Percentiles rank a stretch among this genome's conserved stretches.
Evolutionary conservation across 2,329 filamentous ascomycete genomes (phyloP).

Genomic region (Chaetomiaceae sp.): DNA sequence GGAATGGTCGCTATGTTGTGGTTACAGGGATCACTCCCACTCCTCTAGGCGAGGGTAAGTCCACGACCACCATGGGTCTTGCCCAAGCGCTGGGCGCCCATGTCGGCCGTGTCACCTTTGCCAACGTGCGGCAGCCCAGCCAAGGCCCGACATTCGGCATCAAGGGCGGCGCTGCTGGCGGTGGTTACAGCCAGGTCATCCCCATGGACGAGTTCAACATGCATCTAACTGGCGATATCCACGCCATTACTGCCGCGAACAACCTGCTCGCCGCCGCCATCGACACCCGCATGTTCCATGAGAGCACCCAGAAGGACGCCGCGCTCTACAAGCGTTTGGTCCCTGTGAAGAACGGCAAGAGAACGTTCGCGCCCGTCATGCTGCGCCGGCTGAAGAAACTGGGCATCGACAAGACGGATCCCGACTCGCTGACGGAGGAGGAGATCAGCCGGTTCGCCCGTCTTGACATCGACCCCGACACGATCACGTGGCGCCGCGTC

Average conservation of each 20-base stretch:
- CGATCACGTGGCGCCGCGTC: slow-evolving; percentile 95
- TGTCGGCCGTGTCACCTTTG: slow-evolving; percentile 81
- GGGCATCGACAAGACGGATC: slow-evolving; percentile 91
- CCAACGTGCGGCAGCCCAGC: slow-evolving; percentile 94
- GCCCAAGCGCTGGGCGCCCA: slow-evolving; percentile 90
- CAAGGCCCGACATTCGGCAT: slow-evolving; percentile 98
- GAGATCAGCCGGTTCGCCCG: slow-evolving; percentile 87
- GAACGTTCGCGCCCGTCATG: slow-evolving; percentile 85
- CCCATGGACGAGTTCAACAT: slow-evolving; percentile 99
- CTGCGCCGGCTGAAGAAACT: slow-evolving; percentile 91
- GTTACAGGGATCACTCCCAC: slow-evolving; percentile 96
- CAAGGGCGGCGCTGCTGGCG: slow-evolving; percentile 95
- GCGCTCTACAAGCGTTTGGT: slow-evolving; percentile 84
- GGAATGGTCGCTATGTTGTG: slow-evolving; percentile 84
- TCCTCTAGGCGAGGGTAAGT: slow-evolving; percentile 94
- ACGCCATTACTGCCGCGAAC: slow-evolving; percentile 94
- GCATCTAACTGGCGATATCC: slow-evolving; percentile 95
- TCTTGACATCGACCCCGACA: slow-evolving; percentile 92
- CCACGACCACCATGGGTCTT: slow-evolving; percentile 93
- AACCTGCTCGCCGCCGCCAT: slow-evolving; percentile 95
- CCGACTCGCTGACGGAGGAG: slow-evolving; percentile 82
- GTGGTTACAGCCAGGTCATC: slow-evolving; percentile 98
- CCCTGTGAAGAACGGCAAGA: slow-evolving; percentile 82
- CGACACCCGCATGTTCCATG: slow-evolving; percentile 97
- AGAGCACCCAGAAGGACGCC: slow-evolving; percentile 88